These are phyloP conservation scores for Centella asiatica DNA, from an alignment of 129 eudicot genomes.

Conservation along the genomic window DNA sequence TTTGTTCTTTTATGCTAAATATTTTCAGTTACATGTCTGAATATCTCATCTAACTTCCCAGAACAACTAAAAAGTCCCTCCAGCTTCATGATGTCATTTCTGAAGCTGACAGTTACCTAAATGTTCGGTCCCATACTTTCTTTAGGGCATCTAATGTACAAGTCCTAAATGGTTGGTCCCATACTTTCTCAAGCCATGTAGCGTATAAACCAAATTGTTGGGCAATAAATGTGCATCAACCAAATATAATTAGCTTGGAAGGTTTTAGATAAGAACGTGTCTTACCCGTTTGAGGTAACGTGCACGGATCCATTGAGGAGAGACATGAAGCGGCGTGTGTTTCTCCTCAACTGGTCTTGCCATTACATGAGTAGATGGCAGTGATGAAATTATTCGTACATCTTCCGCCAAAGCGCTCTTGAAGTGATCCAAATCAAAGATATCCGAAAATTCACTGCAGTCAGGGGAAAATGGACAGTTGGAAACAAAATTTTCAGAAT, in stretches of 20 bases:
- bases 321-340: slow-evolving; percentile 70
- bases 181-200: neutral
- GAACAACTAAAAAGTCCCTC: neutral
- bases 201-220: neutral
- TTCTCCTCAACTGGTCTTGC: slow-evolving; percentile 80
- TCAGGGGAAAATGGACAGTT: slow-evolving; percentile 3
- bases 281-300: slow-evolving; percentile 55
- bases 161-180: neutral
- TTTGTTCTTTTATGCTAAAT: neutral
- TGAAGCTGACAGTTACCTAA: slow-evolving; percentile 10
- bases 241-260: neutral
- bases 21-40: neutral
- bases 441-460: slow-evolving; percentile 88
- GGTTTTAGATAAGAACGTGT: neutral
- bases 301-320: slow-evolving; percentile 82
- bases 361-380: slow-evolving; percentile 93
- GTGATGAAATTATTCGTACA: slow-evolving; percentile 70
- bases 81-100: slow-evolving; percentile 10
- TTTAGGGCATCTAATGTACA: neutral
- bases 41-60: slow-evolving; percentile 5
- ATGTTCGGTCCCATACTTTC: neutral
- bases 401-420: slow-evolving; percentile 67
- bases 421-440: slow-evolving; percentile 90
- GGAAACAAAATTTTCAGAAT: neutral
- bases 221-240: neutral